Percentiles rank a stretch among this genome's conserved stretches.
Evolutionary conservation across 2,329 filamentous ascomycete genomes (phyloP).

Genomic region (Fusarium coicis): DNA sequence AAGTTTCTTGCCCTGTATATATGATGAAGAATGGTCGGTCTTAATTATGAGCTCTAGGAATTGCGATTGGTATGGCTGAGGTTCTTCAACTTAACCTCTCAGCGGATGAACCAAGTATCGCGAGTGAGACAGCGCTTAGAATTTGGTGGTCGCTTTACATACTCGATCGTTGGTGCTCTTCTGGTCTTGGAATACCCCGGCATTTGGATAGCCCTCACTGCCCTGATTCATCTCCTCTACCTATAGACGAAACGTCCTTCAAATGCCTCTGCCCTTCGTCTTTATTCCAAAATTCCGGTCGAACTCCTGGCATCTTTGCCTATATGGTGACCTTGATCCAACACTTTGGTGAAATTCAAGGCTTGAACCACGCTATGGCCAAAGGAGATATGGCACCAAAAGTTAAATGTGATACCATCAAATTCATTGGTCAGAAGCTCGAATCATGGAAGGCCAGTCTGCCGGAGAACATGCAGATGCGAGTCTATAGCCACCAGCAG

Average conservation of each 20-base stretch:
- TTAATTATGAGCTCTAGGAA: neutral
- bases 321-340: slow-evolving; percentile 2
- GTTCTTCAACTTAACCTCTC: neutral
- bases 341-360: neutral
- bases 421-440: neutral
- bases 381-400: neutral
- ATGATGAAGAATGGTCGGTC: too few species aligned
- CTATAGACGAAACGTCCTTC: neutral
- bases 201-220: neutral
- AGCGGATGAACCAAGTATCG: neutral
- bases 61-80: slow-evolving; percentile 9
- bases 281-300: fast-evolving
- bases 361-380: neutral
- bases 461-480: neutral
- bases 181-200: neutral
- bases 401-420: neutral
- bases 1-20: neutral
- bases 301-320: neutral
- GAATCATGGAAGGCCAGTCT: neutral
- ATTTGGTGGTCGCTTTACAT: slow-evolving; percentile 12
- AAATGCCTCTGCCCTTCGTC: neutral
- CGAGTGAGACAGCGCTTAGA: neutral
- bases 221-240: neutral
- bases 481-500: neutral
- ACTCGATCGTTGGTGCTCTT: slow-evolving; percentile 3